Conservation (phyloP, 73 alveolate species). For the Tetrahymena thermophila region DNA sequence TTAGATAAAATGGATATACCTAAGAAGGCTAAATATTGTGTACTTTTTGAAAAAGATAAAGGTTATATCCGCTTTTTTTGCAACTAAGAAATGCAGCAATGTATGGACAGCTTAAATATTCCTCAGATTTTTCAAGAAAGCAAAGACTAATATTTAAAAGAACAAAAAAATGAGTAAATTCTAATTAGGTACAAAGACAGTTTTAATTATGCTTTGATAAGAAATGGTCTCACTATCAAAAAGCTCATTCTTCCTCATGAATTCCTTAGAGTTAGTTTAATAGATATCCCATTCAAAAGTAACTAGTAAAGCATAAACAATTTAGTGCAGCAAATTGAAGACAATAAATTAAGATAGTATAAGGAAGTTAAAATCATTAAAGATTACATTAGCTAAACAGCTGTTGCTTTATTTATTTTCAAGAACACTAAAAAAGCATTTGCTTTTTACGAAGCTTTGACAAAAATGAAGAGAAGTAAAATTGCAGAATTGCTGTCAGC, state of each 20-base stretch:
- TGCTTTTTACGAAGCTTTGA: not conserved
- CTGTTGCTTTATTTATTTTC: not conserved
- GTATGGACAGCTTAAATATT: not conserved
- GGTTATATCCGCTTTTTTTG: not conserved
- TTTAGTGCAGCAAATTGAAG: not conserved
- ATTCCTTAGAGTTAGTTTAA: not conserved
- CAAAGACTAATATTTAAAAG: not conserved
- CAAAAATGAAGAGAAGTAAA: not conserved
- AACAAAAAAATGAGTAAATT: not conserved
- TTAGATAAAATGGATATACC: not conserved
- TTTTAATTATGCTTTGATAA: not conserved
- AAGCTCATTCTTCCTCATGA: not conserved
- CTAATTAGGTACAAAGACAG: not conserved
- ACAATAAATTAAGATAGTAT: not conserved
- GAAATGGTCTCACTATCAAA: not conserved
- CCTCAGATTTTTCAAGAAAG: not conserved
- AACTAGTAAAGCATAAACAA: not conserved
- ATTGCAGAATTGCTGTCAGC: not conserved
- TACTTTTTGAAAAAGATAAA: not conserved
- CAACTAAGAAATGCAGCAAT: not conserved
- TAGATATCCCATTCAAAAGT: not conserved
- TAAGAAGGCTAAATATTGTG: not conserved
- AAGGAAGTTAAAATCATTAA: not conserved
- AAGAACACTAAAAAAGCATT: not conserved
- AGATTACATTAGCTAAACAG: not conserved